Conservation (phyloP, 1,139 yeast species). For the Hansenula lynferdii region DNA sequence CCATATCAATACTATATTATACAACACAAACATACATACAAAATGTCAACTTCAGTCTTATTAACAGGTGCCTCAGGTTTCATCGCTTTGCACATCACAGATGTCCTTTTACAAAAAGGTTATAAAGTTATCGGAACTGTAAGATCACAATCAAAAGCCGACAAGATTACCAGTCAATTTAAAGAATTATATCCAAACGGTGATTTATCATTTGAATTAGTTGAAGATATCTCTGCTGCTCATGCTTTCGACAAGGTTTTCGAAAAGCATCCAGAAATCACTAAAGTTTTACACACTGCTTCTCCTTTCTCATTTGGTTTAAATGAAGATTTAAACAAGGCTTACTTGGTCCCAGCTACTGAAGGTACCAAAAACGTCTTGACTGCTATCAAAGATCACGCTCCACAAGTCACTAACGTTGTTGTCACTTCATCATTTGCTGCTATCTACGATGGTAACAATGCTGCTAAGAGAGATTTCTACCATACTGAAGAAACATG, state of each 20-base stretch:
- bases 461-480: constrained; percentile 26
- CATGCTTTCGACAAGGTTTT: constrained; percentile 53
- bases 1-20: neutral
- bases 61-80: constrained; percentile 52
- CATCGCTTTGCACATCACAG: constrained; percentile 42
- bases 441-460: constrained; percentile 41
- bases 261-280: constrained; percentile 41
- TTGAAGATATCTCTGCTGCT: constrained; percentile 43
- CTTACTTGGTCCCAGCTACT: constrained; percentile 44
- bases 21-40: neutral
- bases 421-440: constrained; percentile 57
- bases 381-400: constrained; percentile 35
- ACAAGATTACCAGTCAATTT: constrained; percentile 30
- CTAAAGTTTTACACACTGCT: constrained; percentile 55
- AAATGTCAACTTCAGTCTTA: constrained; percentile 26
- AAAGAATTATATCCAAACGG: constrained; percentile 30
- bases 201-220: constrained; percentile 40
- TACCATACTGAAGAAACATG: constrained; percentile 35
- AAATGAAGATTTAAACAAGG: constrained; percentile 32
- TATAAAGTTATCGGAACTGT: constrained; percentile 57
- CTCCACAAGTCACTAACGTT: constrained; percentile 43
- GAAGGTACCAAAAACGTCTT: constrained; percentile 44
- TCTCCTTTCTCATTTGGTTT: constrained; percentile 41
- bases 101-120: constrained; percentile 30
- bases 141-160: constrained; percentile 47